Conservation (phyloP, 805 yeast species). For the Kluyveromyces nonfermentans region DNA sequence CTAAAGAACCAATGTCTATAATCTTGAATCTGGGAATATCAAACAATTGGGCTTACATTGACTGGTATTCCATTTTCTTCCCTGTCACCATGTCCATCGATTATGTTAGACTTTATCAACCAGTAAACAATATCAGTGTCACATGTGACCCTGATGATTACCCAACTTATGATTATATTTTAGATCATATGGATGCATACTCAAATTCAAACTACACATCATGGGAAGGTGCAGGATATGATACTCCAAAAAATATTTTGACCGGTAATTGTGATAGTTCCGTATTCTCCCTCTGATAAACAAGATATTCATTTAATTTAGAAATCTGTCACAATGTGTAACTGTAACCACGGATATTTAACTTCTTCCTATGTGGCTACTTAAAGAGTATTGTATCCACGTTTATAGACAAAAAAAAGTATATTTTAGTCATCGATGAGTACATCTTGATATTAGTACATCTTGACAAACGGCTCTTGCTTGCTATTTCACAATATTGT, state of each 20-base stretch:
- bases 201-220: constrained; percentile 55
- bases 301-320: too few species aligned
- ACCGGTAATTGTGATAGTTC: constrained; percentile 41
- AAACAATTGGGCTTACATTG: constrained; percentile 87
- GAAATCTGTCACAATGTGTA: background rate
- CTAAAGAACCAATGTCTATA: constrained; percentile 90
- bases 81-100: constrained; percentile 74
- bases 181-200: constrained; percentile 61
- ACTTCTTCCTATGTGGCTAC: background rate
- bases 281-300: constrained; percentile 9
- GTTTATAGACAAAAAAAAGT: background rate
- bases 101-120: constrained; percentile 89
- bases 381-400: background rate
- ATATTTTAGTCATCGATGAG: background rate
- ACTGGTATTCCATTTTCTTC: constrained; percentile 74
- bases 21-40: constrained; percentile 85
- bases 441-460: background rate
- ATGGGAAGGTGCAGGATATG: constrained; percentile 72
- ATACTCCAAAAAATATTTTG: constrained; percentile 51
- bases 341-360: background rate
- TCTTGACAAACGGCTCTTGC: background rate
- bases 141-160: constrained; percentile 82
- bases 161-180: constrained; percentile 82
- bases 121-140: constrained; percentile 44
- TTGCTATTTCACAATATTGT: too few species aligned